Conservation (phyloP, 2,329 filamentous ascomycete species). For the Zymoseptoria passerinii region DNA sequence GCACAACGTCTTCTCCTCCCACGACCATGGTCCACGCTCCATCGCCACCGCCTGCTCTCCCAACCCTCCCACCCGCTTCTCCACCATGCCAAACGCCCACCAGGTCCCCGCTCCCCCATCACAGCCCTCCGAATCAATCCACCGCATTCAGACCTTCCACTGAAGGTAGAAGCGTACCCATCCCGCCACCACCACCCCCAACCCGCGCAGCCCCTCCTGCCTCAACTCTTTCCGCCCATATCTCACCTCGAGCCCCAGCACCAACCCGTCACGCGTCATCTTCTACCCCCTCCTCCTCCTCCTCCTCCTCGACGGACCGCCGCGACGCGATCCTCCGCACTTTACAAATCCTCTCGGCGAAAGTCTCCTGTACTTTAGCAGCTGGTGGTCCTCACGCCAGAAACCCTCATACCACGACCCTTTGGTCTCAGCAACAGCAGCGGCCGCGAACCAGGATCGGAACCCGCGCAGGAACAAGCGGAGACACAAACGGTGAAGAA, state of each 20-base stretch:
- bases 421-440: no score
- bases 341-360: slow-evolving; percentile 15
- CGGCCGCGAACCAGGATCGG: no score
- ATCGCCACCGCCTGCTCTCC: no score
- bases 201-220: no score
- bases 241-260: neutral
- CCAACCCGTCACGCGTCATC: neutral
- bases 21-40: no score
- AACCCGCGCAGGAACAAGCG: neutral
- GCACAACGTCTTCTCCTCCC: no score
- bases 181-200: neutral
- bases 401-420: no score
- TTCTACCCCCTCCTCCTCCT: neutral
- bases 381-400: no score
- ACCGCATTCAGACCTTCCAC: neutral
- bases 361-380: neutral
- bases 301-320: slow-evolving; percentile 6
- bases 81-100: no score
- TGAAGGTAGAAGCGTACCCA: neutral
- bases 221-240: neutral
- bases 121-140: neutral
- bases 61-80: no score
- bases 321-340: slow-evolving; percentile 17
- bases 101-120: neutral
- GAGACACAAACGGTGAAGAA: no score